Base-by-base conservation (phyloP, 495 filamentous ascomycete species). In the Aspergillus egyptiacus region DNA sequence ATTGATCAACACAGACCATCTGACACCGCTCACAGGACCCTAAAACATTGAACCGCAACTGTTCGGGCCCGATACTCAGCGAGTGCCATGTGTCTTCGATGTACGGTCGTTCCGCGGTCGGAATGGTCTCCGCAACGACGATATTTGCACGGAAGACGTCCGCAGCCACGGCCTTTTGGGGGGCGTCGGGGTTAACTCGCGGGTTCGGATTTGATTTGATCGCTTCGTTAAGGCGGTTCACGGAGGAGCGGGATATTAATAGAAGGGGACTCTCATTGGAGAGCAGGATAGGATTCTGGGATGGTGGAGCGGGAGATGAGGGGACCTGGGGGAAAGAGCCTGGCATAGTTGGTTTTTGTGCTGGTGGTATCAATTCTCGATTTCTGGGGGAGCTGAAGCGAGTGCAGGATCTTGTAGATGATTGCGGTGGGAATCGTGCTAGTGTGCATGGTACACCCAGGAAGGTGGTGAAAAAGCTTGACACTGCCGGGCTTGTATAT, bases 191-290 rank as follows among this genome's bases (percentile, higher is more conserved):
- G 43, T 13, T 15, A n/a, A 15, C 1, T 14, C 13, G 24, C 1
- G 53, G 51, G 13, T 39, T 69, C 60, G 53, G 73, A 68, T 66
- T 72, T 15, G 62, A 66, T 46, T 73, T 71, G 48, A 95, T 94
- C 5, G 77, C 65, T 39, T 76, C 67, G 53, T 95, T 95, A 2
- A 98, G 69, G 0, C 73, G 73, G 44, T 86, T 83, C 30, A 97
- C 77, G 48, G 89, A 95, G 2, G 85, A 83, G 14, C 79, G 75
- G 10, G 84, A 89, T 23, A 98, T 86, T 5, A 86, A 73, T 0
- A 98, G 77, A 41, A 98, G 93, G 0, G 93, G 91, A 37, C 84
- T 89, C 61, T 98, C 93, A 58, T 98, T 98, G 11, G 89, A 85
- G 3, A 98, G 67, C 2, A 89, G 68, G 36, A 96, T 88, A 2